Base-by-base conservation (phyloP, 202 grass and related monocot genomes). In the Schoenoplectus tabernaemontani region DNA sequence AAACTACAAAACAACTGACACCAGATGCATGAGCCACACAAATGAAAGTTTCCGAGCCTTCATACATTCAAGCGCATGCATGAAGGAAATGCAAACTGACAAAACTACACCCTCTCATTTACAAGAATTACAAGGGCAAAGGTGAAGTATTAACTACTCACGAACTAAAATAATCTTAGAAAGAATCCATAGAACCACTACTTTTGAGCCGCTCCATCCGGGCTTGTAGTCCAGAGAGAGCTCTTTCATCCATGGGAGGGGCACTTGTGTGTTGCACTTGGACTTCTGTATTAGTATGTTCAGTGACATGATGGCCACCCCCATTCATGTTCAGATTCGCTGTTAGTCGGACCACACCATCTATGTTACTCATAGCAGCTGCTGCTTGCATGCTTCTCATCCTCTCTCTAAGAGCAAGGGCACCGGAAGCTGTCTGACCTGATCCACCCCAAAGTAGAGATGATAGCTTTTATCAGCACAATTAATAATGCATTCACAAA, bases 351-450 rank as follows among this genome's bases (percentile, higher is more conserved):
- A 69, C 54, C 39, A 39, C 74, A 38, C 79, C 84, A 78, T 94
- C 95, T 4, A 92, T 79, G 80, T 88, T 85, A 11, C 88, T 87
- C 73, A 88, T 87, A 9, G 89, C 89, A 47, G 95, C 91, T 69
- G 91, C 95, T 57, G 95, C 95, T 86, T 99, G 96, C 56, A 99
- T 99, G 76, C 89, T 99, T 92, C 92, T 99, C 96, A 99, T 99
- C 82, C 96, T 89, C 78, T 99, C 96, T 80, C 96, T 91, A 50
- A 99, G 89, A 63, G 96, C 96, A 84, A 92, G 91, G 77, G 92
- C 86, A 36, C 91, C 89, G 1, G 91, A 92, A 76, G 85, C 68
- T 84, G 74, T n/a, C 66, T 82, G 50, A 13, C 86, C 77, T 89
- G 80, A 79, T 64, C 20, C 39, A 65, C 24, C 42, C 23, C 48